phyloP scores from a whole-genome alignment of 1,284 basidiomycete genomes.

The Entoloma clypeatum region DNA sequence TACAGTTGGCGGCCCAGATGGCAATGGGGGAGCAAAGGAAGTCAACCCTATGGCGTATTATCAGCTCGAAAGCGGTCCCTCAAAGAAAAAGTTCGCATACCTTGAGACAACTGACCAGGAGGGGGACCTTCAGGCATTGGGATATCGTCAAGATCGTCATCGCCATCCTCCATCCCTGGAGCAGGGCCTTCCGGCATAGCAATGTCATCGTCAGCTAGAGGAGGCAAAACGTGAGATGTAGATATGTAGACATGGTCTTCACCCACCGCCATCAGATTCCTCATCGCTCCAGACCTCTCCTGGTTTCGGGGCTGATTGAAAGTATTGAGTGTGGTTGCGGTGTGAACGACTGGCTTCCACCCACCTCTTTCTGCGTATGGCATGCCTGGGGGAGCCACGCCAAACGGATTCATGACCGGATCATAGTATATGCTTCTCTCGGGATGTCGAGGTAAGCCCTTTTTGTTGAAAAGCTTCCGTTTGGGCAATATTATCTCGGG shows the following conservation, averaged over 20 bases:
- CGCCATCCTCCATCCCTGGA: constrained; percentile 49
- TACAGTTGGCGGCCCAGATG: constrained; percentile 15
- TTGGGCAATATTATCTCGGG: constrained; percentile 47
- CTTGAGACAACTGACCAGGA: constrained; percentile 36
- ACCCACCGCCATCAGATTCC: constrained; percentile 44
- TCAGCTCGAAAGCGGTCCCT: not conserved
- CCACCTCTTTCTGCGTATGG: constrained; percentile 84
- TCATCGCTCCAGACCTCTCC: constrained; percentile 62
- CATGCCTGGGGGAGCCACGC: constrained; percentile 96
- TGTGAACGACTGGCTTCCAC: constrained; percentile 26
- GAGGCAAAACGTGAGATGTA: constrained; percentile 4
- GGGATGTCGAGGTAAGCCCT: constrained; percentile 80
- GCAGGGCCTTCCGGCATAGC: constrained; percentile 74
- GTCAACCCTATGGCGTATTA: not conserved
- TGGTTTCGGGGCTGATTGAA: constrained; percentile 48
- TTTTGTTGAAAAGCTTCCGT: constrained; percentile 72
- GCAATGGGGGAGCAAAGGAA: constrained; percentile 15
- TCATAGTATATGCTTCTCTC: constrained; percentile 93
- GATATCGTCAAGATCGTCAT: constrained; percentile 72
- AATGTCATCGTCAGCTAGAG: constrained; percentile 52
- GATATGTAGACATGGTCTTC: not conserved
- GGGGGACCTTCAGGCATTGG: constrained; percentile 83
- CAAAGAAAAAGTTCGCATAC: constrained; percentile 5
- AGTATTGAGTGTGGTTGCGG: constrained; percentile 5
- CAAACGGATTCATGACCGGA: constrained; percentile 88